These are phyloP conservation scores for Russula vinacea DNA, from an alignment of 768 basidiomycete genomes.

Conservation along the genomic window DNA sequence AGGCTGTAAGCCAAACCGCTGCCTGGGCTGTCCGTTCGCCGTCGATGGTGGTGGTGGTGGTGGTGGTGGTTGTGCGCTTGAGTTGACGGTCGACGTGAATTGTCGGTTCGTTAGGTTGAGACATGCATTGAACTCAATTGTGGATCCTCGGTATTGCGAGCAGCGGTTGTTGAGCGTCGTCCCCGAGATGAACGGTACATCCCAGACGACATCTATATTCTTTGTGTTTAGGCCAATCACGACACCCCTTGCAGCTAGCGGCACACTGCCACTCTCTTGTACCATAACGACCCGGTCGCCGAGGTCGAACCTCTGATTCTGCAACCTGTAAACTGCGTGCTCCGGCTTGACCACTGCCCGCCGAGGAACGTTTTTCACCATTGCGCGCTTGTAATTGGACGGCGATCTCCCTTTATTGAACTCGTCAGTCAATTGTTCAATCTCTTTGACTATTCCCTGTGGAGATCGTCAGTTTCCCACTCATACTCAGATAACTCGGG, in stretches of 20 bases:
- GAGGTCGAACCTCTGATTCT: constrained; percentile 81
- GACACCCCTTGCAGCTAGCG: constrained; percentile 87
- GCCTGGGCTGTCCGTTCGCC: constrained; percentile 56
- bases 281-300: constrained; percentile 97
- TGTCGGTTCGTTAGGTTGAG: constrained; percentile 86
- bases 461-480: constrained; percentile 6
- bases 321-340: constrained; percentile 84
- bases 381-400: constrained; percentile 77
- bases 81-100: constrained; percentile 73
- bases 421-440: constrained; percentile 73
- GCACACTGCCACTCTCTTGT: constrained; percentile 89
- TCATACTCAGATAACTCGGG: background rate
- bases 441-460: constrained; percentile 72
- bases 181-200: constrained; percentile 92
- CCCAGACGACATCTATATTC: constrained; percentile 95
- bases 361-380: constrained; percentile 91
- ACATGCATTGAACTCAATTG: constrained; percentile 82
- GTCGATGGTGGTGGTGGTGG: constrained; percentile 31
- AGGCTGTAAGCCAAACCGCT: constrained; percentile 65
- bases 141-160: constrained; percentile 88
- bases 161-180: constrained; percentile 86
- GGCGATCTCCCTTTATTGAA: constrained; percentile 59
- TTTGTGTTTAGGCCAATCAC: constrained; percentile 85
- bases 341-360: constrained; percentile 91
- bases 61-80: constrained; percentile 46